Conservation (phyloP, 129 eudicot genomes). For the Sambucus nigra region DNA sequence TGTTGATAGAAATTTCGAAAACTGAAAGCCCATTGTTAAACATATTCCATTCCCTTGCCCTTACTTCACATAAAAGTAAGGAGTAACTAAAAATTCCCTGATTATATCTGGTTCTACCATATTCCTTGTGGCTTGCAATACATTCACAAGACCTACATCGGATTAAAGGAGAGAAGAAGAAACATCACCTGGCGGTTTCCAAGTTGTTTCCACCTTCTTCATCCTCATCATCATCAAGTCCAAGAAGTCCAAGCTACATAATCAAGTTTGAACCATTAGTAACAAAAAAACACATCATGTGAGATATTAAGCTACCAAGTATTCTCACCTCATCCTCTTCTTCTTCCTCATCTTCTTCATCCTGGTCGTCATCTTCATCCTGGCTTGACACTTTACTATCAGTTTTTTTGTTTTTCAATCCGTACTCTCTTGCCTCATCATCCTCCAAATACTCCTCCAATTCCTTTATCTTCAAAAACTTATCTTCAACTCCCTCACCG, state of each 20-base stretch:
- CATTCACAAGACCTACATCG: neutral
- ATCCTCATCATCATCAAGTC: constrained; percentile 30
- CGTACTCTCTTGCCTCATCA: constrained; percentile 74
- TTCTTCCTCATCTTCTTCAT: constrained; percentile 27
- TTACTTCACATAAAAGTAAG: too few relatives aligned
- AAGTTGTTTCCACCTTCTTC: constrained; percentile 20
- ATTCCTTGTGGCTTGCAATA: too few relatives aligned
- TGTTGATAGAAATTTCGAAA: too few relatives aligned
- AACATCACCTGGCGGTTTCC: constrained; percentile 40
- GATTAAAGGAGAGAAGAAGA: neutral
- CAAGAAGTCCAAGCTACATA: constrained; percentile 64
- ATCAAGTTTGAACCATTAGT: constrained; percentile 1
- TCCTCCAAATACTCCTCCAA: constrained; percentile 61
- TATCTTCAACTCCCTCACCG: constrained; percentile 51
- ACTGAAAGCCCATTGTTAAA: too few relatives aligned
- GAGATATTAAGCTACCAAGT: constrained; percentile 2
- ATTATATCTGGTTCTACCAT: too few relatives aligned
- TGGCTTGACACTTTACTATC: constrained; percentile 11
- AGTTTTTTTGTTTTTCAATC: constrained; percentile 25
- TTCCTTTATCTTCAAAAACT: constrained; percentile 64
- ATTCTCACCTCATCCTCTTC: constrained; percentile 56
- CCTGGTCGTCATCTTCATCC: constrained; percentile 30
- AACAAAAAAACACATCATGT: neutral
- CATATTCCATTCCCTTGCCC: too few relatives aligned
- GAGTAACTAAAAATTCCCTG: too few relatives aligned